Percentiles rank a stretch among this genome's conserved stretches.
These are phyloP conservation scores for Rhodotorula sp. DNA, from an alignment of 1,284 basidiomycete genomes.

Conservation along the genomic window DNA sequence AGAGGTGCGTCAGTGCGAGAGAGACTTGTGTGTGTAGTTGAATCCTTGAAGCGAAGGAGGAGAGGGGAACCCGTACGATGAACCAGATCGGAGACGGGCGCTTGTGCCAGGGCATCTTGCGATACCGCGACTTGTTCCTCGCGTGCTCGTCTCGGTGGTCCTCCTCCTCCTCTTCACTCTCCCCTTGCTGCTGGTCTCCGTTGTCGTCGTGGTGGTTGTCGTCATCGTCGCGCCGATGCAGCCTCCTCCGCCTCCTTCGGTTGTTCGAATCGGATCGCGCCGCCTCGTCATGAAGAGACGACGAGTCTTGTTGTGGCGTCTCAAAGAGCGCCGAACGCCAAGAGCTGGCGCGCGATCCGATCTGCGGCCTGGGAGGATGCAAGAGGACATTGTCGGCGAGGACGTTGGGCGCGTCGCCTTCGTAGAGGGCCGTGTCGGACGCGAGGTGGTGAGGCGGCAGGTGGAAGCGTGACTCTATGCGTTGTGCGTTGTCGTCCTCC, in stretches of 20 bases:
- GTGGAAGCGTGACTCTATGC: background rate
- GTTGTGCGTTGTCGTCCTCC: background rate
- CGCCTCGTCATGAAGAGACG: no score
- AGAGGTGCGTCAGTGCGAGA: background rate
- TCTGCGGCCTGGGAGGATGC: background rate
- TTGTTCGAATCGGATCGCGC: background rate
- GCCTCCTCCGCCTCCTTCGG: background rate
- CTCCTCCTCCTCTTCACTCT: background rate
- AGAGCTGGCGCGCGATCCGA: background rate
- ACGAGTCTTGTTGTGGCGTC: background rate
- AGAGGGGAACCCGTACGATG: conserved; percentile 9
- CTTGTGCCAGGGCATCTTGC: conserved; percentile 25
- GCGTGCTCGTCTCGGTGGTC: background rate
- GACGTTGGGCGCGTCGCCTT: conserved; percentile 13
- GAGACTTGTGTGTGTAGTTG: background rate
- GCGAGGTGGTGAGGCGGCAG: background rate
- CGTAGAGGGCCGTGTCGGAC: conserved; percentile 3
- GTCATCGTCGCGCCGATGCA: background rate
- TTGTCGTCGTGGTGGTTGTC: background rate
- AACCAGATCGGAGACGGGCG: conserved; percentile 35
- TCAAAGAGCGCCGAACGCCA: background rate
- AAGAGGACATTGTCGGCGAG: conserved; percentile 17
- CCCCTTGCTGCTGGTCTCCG: background rate
- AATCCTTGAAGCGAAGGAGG: background rate
- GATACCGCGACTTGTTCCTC: background rate